Evolutionary conservation across 768 basidiomycete species (phyloP), one percentile per base, ranked within the genome.

Genomic region (Phlebiopsis flavidoalba): DNA sequence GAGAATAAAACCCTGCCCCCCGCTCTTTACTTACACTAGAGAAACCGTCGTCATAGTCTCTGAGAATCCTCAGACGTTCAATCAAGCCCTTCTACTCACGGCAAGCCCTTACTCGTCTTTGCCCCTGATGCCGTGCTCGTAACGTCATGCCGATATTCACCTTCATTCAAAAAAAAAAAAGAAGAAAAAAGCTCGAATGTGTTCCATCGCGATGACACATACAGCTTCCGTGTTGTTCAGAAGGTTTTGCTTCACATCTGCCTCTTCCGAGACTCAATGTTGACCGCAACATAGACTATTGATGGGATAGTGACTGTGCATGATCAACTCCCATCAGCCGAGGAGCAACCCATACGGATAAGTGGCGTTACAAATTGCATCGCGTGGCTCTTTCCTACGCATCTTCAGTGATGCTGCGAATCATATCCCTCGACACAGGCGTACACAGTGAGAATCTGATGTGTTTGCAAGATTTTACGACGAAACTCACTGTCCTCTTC

Each of bases 171-270:
- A n/a, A n/a, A n/a, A n/a, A n/a, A n/a, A n/a, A n/a, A n/a, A n/a
- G n/a, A n/a, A n/a, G n/a, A n/a, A n/a, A n/a, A n/a, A 93, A 96
- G 97, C 19, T 93, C 95, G n/a, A 95, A 93, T 63, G 88, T 98
- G 17, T 92, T 98, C 77, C 96, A 97, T 69, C 83, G 95, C 51
- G 97, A 99, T 65, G 97, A 99, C 70, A 84, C 89, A 0, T 95
- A 96, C 74, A 95, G 91, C 69, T 96, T 97, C 79, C 85, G 86
- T 40, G 95, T 98, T 8, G 92, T 98, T 1, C 95, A 98, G 71
- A 91, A 90, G 80, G 94, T 93, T 24, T 22, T 15, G 21, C 26
- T 37, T 40, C n/a, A 36, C 8, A 1, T 36, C 2, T 24, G 1
- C 33, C 31, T 5, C 8, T 8, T 36, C 15, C n/a, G 15, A 21